Percentiles rank a stretch among this genome's conserved stretches.
phyloP scores from a whole-genome alignment of 768 basidiomycete genomes.

The Austroboletus festivus region DNA sequence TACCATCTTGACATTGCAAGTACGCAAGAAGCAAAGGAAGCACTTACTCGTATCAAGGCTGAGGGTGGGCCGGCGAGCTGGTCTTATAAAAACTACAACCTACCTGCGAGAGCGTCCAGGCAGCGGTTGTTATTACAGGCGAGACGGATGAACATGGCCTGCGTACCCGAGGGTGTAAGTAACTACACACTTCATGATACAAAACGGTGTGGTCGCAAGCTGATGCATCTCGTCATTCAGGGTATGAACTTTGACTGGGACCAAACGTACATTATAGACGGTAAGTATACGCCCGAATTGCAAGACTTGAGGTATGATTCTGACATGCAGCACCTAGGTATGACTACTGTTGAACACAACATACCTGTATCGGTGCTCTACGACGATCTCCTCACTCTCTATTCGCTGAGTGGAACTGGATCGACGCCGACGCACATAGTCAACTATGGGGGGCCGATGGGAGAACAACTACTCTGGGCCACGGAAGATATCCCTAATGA shows the following conservation, averaged over 20 bases:
- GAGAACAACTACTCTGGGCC: constrained; percentile 71
- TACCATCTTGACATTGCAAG: constrained; percentile 64
- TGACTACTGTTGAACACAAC: constrained; percentile 75
- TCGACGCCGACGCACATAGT: constrained; percentile 74
- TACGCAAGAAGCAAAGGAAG: constrained; percentile 59
- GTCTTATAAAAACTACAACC: constrained; percentile 77
- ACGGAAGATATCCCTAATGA: constrained; percentile 61
- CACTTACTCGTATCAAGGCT: constrained; percentile 63
- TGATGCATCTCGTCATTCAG: constrained; percentile 18
- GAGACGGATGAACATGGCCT: constrained; percentile 61
- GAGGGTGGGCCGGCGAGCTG: constrained; percentile 69
- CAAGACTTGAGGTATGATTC: not conserved
- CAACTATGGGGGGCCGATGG: constrained; percentile 70
- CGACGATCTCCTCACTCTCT: constrained; percentile 64
- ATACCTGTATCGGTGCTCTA: constrained; percentile 63
- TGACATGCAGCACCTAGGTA: constrained; percentile 40
- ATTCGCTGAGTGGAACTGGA: constrained; percentile 64
- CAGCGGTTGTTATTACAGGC: constrained; percentile 64
- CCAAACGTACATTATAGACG: constrained; percentile 74
- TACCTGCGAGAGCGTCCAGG: constrained; percentile 65
- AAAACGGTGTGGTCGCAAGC: no score
- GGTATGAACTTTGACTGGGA: constrained; percentile 84
- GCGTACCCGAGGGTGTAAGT: constrained; percentile 65
- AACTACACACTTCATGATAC: not conserved
- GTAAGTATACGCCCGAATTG: constrained; percentile 32